phyloP scores from a whole-genome alignment of 163 green algal genomes.

The Scenedesmus sp. region DNA sequence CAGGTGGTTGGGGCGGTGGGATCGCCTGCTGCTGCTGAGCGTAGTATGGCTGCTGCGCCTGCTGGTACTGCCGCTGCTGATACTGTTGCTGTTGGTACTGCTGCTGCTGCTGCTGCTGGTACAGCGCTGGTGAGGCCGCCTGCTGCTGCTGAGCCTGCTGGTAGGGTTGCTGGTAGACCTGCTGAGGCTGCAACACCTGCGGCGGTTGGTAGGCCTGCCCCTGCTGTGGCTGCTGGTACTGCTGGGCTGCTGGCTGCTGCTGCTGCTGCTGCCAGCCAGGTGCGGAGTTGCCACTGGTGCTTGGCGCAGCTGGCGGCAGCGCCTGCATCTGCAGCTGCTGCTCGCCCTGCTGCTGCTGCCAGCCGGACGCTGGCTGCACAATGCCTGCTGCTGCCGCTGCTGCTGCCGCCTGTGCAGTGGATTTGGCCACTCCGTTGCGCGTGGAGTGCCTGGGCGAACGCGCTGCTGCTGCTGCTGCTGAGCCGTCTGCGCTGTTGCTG shows the following conservation, averaged over 20 bases:
- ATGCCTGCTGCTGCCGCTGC: slow-evolving; percentile 34
- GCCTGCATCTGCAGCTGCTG: slow-evolving; percentile 9
- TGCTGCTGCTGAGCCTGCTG: background rate
- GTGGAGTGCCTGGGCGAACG: background rate
- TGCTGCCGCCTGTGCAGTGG: slow-evolving; percentile 40
- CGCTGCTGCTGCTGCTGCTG: slow-evolving; percentile 1
- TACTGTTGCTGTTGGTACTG: slow-evolving; percentile 11
- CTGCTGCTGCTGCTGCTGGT: slow-evolving; percentile 31
- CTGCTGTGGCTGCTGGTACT: slow-evolving; percentile 29
- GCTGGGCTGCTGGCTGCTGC: background rate
- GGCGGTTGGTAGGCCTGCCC: background rate
- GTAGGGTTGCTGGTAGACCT: background rate
- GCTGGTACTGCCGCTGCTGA: slow-evolving; percentile 15
- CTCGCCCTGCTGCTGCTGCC: slow-evolving; percentile 14
- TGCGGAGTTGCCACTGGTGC: background rate
- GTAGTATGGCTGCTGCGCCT: background rate
- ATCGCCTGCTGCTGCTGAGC: background rate
- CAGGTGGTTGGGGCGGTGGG: background rate
- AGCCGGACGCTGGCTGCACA: background rate
- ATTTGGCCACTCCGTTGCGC: background rate
- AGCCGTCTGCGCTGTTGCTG: background rate
- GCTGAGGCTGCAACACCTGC: background rate
- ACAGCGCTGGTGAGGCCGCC: too few species aligned
- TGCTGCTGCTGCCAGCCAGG: background rate
- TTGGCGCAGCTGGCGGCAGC: background rate